These are phyloP conservation scores for Sarocladium brachiariae DNA, from an alignment of 2,329 filamentous ascomycete genomes.

Conservation along the genomic window DNA sequence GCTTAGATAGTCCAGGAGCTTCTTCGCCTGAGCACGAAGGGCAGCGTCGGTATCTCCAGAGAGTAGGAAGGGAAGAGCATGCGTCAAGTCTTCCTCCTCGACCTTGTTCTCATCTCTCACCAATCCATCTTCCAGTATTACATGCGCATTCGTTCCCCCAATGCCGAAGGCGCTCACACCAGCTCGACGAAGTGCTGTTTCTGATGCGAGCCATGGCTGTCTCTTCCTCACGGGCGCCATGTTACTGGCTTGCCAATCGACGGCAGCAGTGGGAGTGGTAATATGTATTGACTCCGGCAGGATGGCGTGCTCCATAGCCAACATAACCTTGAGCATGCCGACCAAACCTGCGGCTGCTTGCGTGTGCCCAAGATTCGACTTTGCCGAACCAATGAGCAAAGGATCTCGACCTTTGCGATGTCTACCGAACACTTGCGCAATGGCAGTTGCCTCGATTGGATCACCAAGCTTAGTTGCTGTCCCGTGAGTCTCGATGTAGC, in stretches of 20 bases:
- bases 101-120: not conserved
- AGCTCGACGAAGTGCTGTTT: conserved; percentile 28
- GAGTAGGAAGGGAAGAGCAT: conserved; percentile 7
- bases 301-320: conserved; percentile 20
- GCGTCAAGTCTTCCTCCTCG: conserved; percentile 1
- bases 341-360: conserved; percentile 54
- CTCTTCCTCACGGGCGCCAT: conserved; percentile 11
- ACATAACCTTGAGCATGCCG: conserved; percentile 48
- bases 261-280: conserved; percentile 11
- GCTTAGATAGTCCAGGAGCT: conserved; percentile 10
- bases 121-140: conserved; percentile 29
- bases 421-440: conserved; percentile 14
- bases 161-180: conserved; percentile 33
- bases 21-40: conserved; percentile 12
- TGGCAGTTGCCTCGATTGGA: conserved; percentile 20
- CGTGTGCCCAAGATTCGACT: conserved; percentile 58
- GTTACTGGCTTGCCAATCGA: conserved; percentile 12
- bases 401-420: conserved; percentile 12
- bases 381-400: conserved; percentile 38
- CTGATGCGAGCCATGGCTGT: conserved; percentile 7
- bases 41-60: conserved; percentile 11
- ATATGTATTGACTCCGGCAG: conserved; percentile 29
- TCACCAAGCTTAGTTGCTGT: conserved; percentile 16
- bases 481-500: conserved; percentile 6
- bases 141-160: conserved; percentile 41